phyloP scores from a whole-genome alignment of 768 basidiomycete genomes.

The Infundibulicybe gibba region DNA sequence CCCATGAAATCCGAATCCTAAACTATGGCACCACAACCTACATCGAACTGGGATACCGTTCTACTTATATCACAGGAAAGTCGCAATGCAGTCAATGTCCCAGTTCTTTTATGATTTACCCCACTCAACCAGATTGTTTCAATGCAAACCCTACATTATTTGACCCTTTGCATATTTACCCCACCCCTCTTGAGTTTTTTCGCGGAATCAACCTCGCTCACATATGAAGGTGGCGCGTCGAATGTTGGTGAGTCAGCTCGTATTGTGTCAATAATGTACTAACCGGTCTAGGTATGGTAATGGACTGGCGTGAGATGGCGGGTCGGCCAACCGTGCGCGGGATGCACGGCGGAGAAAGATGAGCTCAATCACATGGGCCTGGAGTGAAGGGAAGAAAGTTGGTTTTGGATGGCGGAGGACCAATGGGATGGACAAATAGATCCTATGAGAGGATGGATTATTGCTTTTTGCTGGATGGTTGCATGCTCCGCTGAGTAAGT shows the following conservation, averaged over 20 bases:
- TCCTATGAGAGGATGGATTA: constrained; percentile 84
- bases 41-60: constrained; percentile 83
- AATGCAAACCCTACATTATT: constrained; percentile 91
- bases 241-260: constrained; percentile 57
- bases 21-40: constrained; percentile 35
- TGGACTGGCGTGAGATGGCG: constrained; percentile 98
- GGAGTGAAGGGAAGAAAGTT: constrained; percentile 78
- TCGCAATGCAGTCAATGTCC: constrained; percentile 1
- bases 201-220: constrained; percentile 66
- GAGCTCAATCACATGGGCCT: constrained; percentile 66
- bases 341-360: constrained; percentile 58
- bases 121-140: constrained; percentile 70
- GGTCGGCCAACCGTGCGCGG: constrained; percentile 74
- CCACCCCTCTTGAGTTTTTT: constrained; percentile 77
- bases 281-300: constrained; percentile 65
- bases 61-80: constrained; percentile 82
- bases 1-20: no score
- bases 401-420: constrained; percentile 53
- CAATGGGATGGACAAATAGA: constrained; percentile 72
- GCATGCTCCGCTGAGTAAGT: constrained; percentile 86
- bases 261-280: no score
- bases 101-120: constrained; percentile 3
- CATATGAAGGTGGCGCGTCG: constrained; percentile 76
- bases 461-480: constrained; percentile 81
- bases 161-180: constrained; percentile 78